phyloP scores from a whole-genome alignment of 148 eudicot genomes.

The Dianthus caryophyllus region DNA sequence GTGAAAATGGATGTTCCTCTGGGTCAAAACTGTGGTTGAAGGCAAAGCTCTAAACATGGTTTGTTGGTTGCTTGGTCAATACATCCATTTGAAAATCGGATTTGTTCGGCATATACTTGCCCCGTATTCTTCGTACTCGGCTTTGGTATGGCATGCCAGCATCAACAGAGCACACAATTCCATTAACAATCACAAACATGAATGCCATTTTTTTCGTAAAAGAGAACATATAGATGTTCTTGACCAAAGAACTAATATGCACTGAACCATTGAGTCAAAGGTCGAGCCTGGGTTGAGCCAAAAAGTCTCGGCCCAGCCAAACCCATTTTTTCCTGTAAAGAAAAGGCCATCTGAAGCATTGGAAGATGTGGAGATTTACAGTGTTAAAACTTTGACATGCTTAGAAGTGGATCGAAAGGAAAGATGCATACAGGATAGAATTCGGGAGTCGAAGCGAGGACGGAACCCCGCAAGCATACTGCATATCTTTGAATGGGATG shows the following conservation, averaged over 20 bases:
- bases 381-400: neutral
- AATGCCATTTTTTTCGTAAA: too few relatives aligned
- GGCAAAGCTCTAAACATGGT: too few relatives aligned
- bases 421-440: constrained; percentile 59
- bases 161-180: neutral
- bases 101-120: constrained; percentile 97
- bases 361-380: neutral
- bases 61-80: constrained; percentile 41
- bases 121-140: constrained; percentile 90
- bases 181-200: too few relatives aligned
- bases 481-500: constrained; percentile 97
- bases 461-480: constrained; percentile 99
- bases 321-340: too few relatives aligned
- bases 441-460: constrained; percentile 94
- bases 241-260: too few relatives aligned
- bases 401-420: constrained; percentile 3
- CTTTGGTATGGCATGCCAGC: constrained; percentile 99
- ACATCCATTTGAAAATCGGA: constrained; percentile 98
- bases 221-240: too few relatives aligned
- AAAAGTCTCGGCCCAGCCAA: too few relatives aligned
- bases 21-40: too few relatives aligned
- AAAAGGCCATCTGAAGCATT: neutral
- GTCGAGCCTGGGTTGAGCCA: too few relatives aligned
- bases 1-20: too few relatives aligned
- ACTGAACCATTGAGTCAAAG: too few relatives aligned